Conservation (phyloP, 176 grass and related monocot genomes). For the Typha latifolia region DNA sequence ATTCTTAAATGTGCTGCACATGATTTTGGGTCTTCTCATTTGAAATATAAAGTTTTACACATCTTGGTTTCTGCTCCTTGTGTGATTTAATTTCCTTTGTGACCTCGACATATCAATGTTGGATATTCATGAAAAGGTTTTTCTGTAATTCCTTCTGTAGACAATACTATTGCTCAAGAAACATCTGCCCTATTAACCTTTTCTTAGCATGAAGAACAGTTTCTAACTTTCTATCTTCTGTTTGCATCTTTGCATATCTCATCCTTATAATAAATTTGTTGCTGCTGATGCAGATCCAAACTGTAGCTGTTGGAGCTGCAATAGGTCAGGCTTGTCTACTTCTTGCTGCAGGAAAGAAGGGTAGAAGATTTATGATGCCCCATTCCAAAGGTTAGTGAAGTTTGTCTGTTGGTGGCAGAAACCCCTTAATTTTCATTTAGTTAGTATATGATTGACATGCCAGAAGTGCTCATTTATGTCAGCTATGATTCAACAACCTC, state of each 20-base stretch:
- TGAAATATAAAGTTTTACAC: too few species aligned
- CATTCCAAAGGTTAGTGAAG: constrained; percentile 59
- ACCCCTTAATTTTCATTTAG: not conserved
- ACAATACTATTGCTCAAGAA: too few species aligned
- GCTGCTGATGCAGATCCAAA: constrained; percentile 60
- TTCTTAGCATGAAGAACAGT: too few species aligned
- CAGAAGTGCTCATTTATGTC: constrained; percentile 14
- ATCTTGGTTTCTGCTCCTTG: too few species aligned
- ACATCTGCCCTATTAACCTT: too few species aligned
- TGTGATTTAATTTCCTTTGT: too few species aligned
- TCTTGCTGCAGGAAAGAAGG: constrained; percentile 93
- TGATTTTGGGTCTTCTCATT: too few species aligned
- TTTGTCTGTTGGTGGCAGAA: not conserved
- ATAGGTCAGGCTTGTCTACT: constrained; percentile 86
- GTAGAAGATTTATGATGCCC: constrained; percentile 94
- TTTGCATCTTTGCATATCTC: not conserved
- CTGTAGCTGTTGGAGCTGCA: constrained; percentile 65
- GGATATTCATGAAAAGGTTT: too few species aligned
- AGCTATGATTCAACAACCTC: constrained; percentile 91
- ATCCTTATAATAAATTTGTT: constrained; percentile 2
- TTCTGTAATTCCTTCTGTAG: too few species aligned
- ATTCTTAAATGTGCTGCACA: too few species aligned
- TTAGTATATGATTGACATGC: constrained; percentile 1
- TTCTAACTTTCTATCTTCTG: too few species aligned
- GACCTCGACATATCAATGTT: too few species aligned